Base-by-base conservation (phyloP, 177 flowering plant genomes). In the Vitis hybrid region DNA sequence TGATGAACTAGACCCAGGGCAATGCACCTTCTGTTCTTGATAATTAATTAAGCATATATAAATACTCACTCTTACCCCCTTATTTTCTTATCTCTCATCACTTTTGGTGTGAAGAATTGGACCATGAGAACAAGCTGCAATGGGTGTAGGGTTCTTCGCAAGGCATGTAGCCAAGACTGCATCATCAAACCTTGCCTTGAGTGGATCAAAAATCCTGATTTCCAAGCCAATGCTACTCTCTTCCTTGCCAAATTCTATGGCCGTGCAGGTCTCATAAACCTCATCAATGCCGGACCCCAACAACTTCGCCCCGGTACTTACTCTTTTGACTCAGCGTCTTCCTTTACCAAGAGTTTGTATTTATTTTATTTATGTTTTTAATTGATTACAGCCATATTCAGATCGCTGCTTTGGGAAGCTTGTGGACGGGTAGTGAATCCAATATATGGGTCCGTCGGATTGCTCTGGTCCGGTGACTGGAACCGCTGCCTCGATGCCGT, bases 171-270 rank as follows among this genome's bases (percentile, higher is more conserved):
- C 59, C 79, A 77, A 0, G 70, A 70, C 56, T 82, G 84, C 70
- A 72, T 23, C 65, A 67, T 73, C 55, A 68, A 77, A 19, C 82
- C 78, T 15, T 79, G 83, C 67, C 73, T 82, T 17, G 72, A 74
- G 17, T 84, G 83, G 85, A 79, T 80, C 63, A 62, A 70, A 18
- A 52, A 65, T 56, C 78, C 83, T 23, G 83, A 83, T 0, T 70
- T 84, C 52, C 83, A 87, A 68, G 85, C 83, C 74, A 77, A 85
- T 68, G 91, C 87, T 52, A 87, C 91, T 23, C 66, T 85, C 56
- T 85, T 87, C 68, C 81, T 87, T 13, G 91, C 89, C 82, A 87
- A 83, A 63, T 87, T 86, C 71, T 87, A 86, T 65, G 91, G 91
- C 78, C 91, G 88, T 26, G 83, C 87, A 17, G 89, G 88, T 10